Evolutionary conservation across 108 stramenopile species (phyloP).

Genomic region (Halocafeteria seosinensis): DNA sequence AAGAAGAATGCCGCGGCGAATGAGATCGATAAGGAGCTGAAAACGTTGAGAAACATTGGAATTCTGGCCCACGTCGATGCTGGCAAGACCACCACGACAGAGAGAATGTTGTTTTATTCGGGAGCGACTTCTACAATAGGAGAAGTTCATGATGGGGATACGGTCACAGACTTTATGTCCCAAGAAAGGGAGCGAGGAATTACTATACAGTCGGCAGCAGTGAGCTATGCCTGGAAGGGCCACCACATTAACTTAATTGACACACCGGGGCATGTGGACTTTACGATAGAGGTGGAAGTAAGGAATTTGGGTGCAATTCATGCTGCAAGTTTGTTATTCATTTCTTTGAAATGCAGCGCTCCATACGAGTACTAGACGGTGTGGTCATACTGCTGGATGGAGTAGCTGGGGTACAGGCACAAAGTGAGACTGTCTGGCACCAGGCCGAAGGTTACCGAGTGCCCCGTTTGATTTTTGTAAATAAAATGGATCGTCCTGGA

Average conservation of each 20-base stretch:
- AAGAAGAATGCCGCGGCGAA: not conserved
- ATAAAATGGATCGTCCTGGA: conserved; percentile 96
- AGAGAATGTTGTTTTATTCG: conserved; percentile 80
- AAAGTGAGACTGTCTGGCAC: conserved; percentile 93
- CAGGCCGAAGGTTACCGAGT: conserved; percentile 84
- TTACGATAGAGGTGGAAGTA: conserved; percentile 81
- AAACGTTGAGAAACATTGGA: conserved; percentile 41
- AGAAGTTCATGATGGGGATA: conserved; percentile 77
- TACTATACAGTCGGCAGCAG: conserved; percentile 90
- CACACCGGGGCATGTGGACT: conserved; percentile 98
- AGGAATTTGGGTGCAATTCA: not conserved
- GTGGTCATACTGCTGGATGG: conserved; percentile 85
- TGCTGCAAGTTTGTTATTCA: not conserved
- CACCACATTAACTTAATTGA: conserved; percentile 92
- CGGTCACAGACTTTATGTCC: conserved; percentile 90
- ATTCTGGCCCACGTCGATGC: conserved; percentile 98
- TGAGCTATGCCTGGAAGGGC: conserved; percentile 73
- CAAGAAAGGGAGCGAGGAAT: conserved; percentile 93
- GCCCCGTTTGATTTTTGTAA: conserved; percentile 70
- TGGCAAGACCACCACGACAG: conserved; percentile 97
- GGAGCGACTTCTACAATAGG: conserved; percentile 59
- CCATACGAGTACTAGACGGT: conserved; percentile 85
- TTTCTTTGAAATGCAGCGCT: conserved; percentile 37
- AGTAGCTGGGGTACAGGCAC: conserved; percentile 93
- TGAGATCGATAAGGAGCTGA: not conserved